Evolutionary conservation across 495 filamentous ascomycete genomes (phyloP).

Genomic region (Trichoderma reesei): DNA sequence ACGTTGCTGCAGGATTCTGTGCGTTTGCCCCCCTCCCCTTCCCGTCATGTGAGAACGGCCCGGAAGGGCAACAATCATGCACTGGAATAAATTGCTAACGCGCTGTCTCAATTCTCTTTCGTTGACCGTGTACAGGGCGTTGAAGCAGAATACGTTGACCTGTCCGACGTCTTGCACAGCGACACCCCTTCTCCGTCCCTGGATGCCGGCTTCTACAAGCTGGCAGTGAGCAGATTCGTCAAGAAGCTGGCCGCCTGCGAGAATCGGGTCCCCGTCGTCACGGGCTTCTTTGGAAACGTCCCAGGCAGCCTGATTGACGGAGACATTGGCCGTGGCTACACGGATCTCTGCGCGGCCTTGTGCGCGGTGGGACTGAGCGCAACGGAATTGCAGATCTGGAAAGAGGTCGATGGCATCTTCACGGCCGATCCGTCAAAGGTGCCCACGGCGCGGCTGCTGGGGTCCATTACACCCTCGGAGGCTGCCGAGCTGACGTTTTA

Average conservation of each 20-base stretch:
- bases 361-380: constrained; percentile 69
- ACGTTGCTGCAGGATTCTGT: constrained; percentile 62
- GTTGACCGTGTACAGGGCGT: constrained; percentile 54
- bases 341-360: constrained; percentile 78
- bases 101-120: neutral
- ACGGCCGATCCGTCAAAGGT: constrained; percentile 84
- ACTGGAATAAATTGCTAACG: neutral
- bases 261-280: constrained; percentile 64
- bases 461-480: constrained; percentile 74
- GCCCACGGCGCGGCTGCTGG: constrained; percentile 66
- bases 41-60: too few relatives aligned
- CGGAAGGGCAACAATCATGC: neutral
- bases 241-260: constrained; percentile 61
- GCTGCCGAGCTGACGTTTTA: constrained; percentile 89
- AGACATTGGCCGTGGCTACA: constrained; percentile 76
- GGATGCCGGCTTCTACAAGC: constrained; percentile 53
- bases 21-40: too few relatives aligned
- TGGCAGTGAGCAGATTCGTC: constrained; percentile 52
- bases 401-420: constrained; percentile 88
- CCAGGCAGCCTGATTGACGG: constrained; percentile 69
- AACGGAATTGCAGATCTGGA: constrained; percentile 82
- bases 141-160: constrained; percentile 76
- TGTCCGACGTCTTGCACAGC: constrained; percentile 67
- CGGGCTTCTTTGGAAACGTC: constrained; percentile 82
- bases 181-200: constrained; percentile 38